Percentiles rank a stretch among this genome's conserved stretches.
Conservation (phyloP, 768 basidiomycete genomes). For the Daedaleopsis sinensis region DNA sequence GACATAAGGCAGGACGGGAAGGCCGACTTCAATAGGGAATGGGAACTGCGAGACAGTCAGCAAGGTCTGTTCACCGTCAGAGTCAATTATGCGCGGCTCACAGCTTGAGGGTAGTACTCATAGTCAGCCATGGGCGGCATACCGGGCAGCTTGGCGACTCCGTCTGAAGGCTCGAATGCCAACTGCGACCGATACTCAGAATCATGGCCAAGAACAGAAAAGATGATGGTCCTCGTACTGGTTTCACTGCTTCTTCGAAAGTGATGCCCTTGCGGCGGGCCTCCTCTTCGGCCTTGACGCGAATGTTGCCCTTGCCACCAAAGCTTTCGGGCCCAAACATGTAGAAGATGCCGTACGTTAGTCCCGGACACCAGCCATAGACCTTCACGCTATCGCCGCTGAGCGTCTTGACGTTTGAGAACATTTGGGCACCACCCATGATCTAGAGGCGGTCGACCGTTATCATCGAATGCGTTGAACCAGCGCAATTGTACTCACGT, state of each 20-base stretch:
- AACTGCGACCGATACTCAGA: background rate
- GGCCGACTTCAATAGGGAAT: background rate
- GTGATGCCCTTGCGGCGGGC: conserved; percentile 1
- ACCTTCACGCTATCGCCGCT: conserved; percentile 17
- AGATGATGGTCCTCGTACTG: conserved; percentile 1
- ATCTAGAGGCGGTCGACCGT: background rate
- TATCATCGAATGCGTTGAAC: too few species aligned
- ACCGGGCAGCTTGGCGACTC: conserved; percentile 18
- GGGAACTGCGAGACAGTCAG: background rate
- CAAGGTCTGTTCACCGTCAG: too few species aligned
- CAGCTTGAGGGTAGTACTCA: conserved; percentile 24
- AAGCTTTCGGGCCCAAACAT: conserved; percentile 15
- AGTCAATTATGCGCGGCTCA: background rate
- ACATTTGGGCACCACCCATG: background rate
- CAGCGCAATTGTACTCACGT: conserved; percentile 10
- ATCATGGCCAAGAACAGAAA: background rate
- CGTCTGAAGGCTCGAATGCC: conserved; percentile 1
- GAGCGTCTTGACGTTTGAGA: background rate
- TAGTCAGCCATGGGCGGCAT: conserved; percentile 28
- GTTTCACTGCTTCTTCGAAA: background rate
- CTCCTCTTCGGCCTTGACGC: conserved; percentile 8
- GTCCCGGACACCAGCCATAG: conserved; percentile 13
- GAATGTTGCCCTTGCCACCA: conserved; percentile 15
- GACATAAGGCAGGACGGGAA: background rate
- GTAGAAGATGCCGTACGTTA: conserved; percentile 3